These are phyloP conservation scores for Trichoderma citrinoviride DNA, from an alignment of 2,329 filamentous ascomycete species.

Conservation along the genomic window DNA sequence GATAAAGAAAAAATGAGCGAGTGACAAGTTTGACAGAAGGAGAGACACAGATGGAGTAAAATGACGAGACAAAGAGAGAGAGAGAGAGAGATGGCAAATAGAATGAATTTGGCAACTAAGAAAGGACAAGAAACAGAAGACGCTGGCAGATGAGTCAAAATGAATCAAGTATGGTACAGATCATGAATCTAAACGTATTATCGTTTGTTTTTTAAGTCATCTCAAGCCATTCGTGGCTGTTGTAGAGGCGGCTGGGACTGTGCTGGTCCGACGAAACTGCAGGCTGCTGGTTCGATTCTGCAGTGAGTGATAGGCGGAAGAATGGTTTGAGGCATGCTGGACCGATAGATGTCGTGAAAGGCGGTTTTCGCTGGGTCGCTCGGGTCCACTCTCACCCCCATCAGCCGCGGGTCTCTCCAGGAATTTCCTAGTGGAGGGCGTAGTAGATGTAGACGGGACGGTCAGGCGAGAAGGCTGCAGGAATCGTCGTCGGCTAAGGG, in stretches of 20 bases:
- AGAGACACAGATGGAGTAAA: slow-evolving; percentile 2
- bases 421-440: slow-evolving; percentile 46
- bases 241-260: slow-evolving; percentile 37
- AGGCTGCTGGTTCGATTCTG: slow-evolving; percentile 48
- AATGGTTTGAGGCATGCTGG: slow-evolving; percentile 32
- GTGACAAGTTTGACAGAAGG: slow-evolving; percentile 28
- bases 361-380: slow-evolving; percentile 30
- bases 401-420: slow-evolving; percentile 46
- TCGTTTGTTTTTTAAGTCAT: slow-evolving; percentile 36
- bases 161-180: slow-evolving; percentile 26
- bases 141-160: slow-evolving; percentile 30
- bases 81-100: slow-evolving; percentile 21
- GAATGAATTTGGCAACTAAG: slow-evolving; percentile 23
- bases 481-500: slow-evolving; percentile 54
- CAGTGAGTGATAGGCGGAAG: slow-evolving; percentile 31
- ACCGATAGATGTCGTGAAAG: slow-evolving; percentile 44
- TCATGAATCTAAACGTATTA: slow-evolving; percentile 19
- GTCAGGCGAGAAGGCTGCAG: slow-evolving; percentile 47
- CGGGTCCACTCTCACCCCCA: slow-evolving; percentile 41
- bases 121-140: slow-evolving; percentile 33
- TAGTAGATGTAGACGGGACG: slow-evolving; percentile 36
- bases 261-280: slow-evolving; percentile 41
- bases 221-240: slow-evolving; percentile 45
- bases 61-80: slow-evolving; percentile 23
- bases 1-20: background rate